Evolutionary conservation across 2,329 filamentous ascomycete species (phyloP).

Genomic region (Botryotinia calthae): DNA sequence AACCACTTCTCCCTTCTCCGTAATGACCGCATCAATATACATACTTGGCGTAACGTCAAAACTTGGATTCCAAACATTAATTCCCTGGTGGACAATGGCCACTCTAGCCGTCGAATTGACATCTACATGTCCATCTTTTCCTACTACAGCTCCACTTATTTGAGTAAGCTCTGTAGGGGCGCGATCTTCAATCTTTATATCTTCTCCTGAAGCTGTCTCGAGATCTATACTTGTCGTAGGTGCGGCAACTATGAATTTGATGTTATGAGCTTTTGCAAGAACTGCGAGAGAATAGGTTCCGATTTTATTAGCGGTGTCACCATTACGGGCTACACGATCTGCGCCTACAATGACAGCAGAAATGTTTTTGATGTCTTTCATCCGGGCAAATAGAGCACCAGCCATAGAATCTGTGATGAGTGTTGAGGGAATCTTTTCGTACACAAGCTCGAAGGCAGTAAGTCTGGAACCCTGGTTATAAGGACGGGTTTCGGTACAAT

Average conservation of each 20-base stretch:
- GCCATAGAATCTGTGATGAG: conserved; percentile 97
- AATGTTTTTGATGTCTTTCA: conserved; percentile 64
- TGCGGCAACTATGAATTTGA: conserved; percentile 93
- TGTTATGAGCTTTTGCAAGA: conserved; percentile 79
- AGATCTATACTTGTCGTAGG: conserved; percentile 93
- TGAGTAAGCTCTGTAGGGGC: conserved; percentile 78
- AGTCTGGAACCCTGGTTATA: conserved; percentile 97
- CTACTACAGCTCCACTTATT: conserved; percentile 72
- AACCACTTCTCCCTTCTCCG: conserved; percentile 82
- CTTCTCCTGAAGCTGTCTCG: conserved; percentile 69
- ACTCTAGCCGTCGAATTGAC: conserved; percentile 64
- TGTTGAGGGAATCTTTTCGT: conserved; percentile 86
- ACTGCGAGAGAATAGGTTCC: conserved; percentile 92
- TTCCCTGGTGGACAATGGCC: conserved; percentile 72
- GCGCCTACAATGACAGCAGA: conserved; percentile 90
- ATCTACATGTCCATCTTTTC: conserved; percentile 62
- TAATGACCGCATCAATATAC: conserved; percentile 91
- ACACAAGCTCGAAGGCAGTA: conserved; percentile 94
- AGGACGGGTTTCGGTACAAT: conserved; percentile 93
- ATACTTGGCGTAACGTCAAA: conserved; percentile 92
- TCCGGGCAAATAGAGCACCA: conserved; percentile 70
- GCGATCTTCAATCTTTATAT: conserved; percentile 90
- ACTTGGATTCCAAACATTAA: conserved; percentile 92
- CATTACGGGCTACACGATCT: conserved; percentile 92
- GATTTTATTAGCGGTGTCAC: conserved; percentile 98